A percentile compares a stretch with the other conserved stretches of the same genome.
phyloP scores from a whole-genome alignment of 108 stramenopile genomes.

The Aurantiochytrium sp. region DNA sequence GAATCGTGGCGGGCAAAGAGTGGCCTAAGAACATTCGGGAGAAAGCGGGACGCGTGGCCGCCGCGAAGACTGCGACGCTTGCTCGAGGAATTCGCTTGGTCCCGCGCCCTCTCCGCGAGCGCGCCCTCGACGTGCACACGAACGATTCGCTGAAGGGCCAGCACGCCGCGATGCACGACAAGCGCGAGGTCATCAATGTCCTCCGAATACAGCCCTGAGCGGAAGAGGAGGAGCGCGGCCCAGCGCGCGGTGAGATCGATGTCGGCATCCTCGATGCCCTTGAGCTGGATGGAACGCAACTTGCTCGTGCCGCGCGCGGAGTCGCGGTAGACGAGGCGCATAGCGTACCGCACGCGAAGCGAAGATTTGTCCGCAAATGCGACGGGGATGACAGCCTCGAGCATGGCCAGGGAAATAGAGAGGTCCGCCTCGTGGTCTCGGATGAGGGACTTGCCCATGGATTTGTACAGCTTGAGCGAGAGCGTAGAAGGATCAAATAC shows the following conservation, averaged over 20 bases:
- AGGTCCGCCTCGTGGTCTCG: neutral
- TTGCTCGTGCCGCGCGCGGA: too few species aligned
- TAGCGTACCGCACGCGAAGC: neutral
- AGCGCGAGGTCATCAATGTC: neutral
- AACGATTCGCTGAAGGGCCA: neutral
- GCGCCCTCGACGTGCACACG: neutral
- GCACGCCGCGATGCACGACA: neutral
- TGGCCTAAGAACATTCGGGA: neutral
- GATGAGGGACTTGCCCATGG: neutral
- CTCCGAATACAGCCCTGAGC: neutral
- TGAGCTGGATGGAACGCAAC: neutral
- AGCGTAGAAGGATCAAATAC: neutral
- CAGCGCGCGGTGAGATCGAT: constrained; percentile 2
- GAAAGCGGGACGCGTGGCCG: neutral
- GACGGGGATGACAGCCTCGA: neutral
- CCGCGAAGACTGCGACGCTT: neutral
- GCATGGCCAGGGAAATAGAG: neutral
- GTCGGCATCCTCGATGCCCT: neutral
- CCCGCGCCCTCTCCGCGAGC: neutral
- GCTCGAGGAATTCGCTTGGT: neutral
- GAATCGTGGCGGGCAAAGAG: neutral
- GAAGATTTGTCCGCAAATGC: neutral
- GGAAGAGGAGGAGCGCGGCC: neutral
- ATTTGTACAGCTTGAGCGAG: constrained; percentile 6
- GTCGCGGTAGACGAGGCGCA: neutral